Base-by-base conservation (phyloP, 2,329 filamentous ascomycete genomes). In the Pseudopithomyces maydicus region DNA sequence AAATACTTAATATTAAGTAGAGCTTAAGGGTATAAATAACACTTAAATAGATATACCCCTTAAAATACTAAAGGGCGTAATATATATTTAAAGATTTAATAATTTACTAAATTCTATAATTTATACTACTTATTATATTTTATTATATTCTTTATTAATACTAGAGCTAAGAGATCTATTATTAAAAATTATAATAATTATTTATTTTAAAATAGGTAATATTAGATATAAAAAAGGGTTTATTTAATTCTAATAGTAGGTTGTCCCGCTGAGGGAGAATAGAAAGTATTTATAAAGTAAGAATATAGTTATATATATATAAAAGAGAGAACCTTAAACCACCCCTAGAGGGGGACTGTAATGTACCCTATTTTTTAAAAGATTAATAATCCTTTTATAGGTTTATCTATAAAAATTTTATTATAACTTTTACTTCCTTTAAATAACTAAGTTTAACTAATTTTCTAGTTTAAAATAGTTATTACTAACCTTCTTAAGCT, bases 141-240 rank as follows among this genome's bases (percentile, higher is more conserved):
- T n/a, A n/a, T n/a, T n/a, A n/a, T 53, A n/a, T 79, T 79, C 72
- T 78, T 78, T 73, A 79, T 79, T 72, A 72, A 79, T 78, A 71
- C 72, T 70, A 75, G 70, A 79, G 74, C 72, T 70, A 79, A 78
- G 66, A 77, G 66, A 78, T 78, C 68, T 70, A 66, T 74, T 77
- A 65, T 74, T 76, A 69, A 74, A 75, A 74, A 68, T 74, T 74
- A 69, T 75, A 54, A 56, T 52, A 48, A 58, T 55, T 58, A 48
- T 19, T 20, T 55, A 52, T 55, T 42, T 54, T 47, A 52, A 42
- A 58, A 23, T 3, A 47, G 47, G 53, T 52, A 39, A 39, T 52
- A 54, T 35, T 45, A 44, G 47, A 35, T 55, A 46, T 41, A 52
- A 52, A 41, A 38, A 22, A 17, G 32, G 32, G 32, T 14, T 33